A percentile compares a stretch with the other conserved stretches of the same genome.
phyloP scores from a whole-genome alignment of 768 basidiomycete species.

The Tricholoma flavovirens region DNA sequence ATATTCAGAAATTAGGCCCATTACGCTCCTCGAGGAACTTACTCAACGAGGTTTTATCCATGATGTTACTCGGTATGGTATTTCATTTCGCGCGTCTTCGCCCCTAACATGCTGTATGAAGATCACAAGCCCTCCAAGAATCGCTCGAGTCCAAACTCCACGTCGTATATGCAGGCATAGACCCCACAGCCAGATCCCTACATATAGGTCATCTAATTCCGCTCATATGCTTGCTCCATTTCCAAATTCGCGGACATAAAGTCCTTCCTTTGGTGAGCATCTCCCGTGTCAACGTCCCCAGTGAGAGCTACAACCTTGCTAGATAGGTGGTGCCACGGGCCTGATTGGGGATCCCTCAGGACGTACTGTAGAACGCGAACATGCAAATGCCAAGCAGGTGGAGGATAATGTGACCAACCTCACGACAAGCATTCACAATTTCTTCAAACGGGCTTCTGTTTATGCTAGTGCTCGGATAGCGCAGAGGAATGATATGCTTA shows the following conservation, averaged over 20 bases:
- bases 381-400: constrained; percentile 54
- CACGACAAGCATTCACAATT: constrained; percentile 55
- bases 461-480: constrained; percentile 46
- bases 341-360: constrained; percentile 98
- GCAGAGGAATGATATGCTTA: constrained; percentile 11
- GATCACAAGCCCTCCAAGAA: constrained; percentile 35
- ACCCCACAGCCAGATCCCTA: constrained; percentile 85
- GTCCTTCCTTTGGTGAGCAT: constrained; percentile 77
- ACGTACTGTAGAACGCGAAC: constrained; percentile 71
- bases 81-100: constrained; percentile 1
- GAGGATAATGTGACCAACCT: constrained; percentile 62
- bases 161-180: constrained; percentile 82
- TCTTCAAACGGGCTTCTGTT: constrained; percentile 60
- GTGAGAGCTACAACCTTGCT: constrained; percentile 5
- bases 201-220: constrained; percentile 95
- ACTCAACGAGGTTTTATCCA: constrained; percentile 42
- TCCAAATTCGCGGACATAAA: constrained; percentile 78
- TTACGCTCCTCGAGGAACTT: constrained; percentile 36
- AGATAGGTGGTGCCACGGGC: constrained; percentile 97
- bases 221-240: constrained; percentile 81
- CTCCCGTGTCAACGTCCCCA: neutral
- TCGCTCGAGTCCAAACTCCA: constrained; percentile 35
- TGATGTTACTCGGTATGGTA: constrained; percentile 37
- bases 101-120: constrained; percentile 15
- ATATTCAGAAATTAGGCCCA: neutral